Evolutionary conservation across 345 rosid genomes (phyloP).

Genomic region (Raphanus raphanistrum): DNA sequence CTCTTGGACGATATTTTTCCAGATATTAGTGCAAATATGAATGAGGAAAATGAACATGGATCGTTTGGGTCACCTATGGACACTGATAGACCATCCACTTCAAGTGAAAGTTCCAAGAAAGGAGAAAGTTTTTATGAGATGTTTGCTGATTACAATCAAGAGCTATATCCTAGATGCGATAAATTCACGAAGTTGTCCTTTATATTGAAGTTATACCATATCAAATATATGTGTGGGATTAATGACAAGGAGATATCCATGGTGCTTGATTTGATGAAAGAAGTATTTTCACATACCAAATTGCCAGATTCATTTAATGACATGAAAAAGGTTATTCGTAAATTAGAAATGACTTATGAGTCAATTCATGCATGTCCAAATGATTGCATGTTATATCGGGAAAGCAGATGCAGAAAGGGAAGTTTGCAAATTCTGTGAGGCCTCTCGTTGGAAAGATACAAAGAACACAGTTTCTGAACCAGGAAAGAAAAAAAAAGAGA

Average conservation of each 20-base stretch:
- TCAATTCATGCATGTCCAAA: too few species aligned
- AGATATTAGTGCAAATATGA: background rate
- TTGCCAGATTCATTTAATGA: background rate
- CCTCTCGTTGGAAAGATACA: background rate
- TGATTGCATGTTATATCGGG: background rate
- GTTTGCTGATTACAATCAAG: background rate
- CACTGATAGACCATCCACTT: background rate
- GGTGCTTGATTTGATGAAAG: conserved; percentile 9
- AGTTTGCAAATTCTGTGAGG: background rate
- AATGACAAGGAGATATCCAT: background rate
- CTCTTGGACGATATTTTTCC: conserved; percentile 8
- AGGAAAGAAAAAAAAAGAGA: background rate
- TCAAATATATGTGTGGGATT: background rate
- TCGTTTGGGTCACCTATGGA: background rate
- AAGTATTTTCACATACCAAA: conserved; percentile 4
- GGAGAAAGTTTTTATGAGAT: conserved; percentile 1
- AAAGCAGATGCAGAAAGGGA: background rate
- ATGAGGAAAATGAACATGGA: background rate
- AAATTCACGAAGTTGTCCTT: background rate
- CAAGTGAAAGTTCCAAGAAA: background rate
- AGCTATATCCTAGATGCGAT: background rate
- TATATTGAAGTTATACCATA: conserved; percentile 4
- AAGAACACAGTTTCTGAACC: background rate
- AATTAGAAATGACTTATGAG: too few species aligned
- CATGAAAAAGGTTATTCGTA: too few species aligned